Conservation (phyloP, 208 protist genomes). For the Crithidia mellificae region DNA sequence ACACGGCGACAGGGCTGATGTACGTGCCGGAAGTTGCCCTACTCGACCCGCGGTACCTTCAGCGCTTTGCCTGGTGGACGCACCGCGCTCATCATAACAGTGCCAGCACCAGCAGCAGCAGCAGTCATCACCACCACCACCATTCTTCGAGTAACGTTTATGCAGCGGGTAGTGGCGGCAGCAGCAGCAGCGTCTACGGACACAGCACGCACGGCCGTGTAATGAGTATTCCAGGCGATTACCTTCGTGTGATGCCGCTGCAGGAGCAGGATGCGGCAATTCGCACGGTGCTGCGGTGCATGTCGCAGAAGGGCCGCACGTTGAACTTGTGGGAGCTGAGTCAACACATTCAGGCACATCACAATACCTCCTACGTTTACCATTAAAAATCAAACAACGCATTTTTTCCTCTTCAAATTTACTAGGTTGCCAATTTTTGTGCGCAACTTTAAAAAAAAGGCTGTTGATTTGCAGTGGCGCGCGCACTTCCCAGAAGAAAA, state of each 20-base stretch:
- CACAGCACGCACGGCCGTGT: background rate
- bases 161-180: background rate
- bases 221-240: slow-evolving; percentile 24
- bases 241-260: slow-evolving; percentile 23
- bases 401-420: too few relatives aligned
- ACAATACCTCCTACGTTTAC: slow-evolving; percentile 24
- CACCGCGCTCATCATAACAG: slow-evolving; percentile 30
- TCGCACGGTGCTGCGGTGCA: slow-evolving; percentile 35
- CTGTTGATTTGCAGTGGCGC: too few relatives aligned
- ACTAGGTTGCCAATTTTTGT: too few relatives aligned
- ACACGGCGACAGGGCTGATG: slow-evolving; percentile 2
- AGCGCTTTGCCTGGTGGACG: slow-evolving; percentile 57
- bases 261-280: slow-evolving; percentile 31
- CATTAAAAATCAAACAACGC: background rate
- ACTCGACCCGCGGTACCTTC: slow-evolving; percentile 54
- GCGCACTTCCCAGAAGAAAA: too few relatives aligned
- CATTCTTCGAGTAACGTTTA: too few relatives aligned
- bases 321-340: slow-evolving; percentile 27
- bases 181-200: background rate
- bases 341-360: slow-evolving; percentile 22
- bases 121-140: too few relatives aligned
- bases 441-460: too few relatives aligned
- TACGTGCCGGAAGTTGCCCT: slow-evolving; percentile 63
- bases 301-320: slow-evolving; percentile 30
- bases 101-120: background rate